Base-by-base conservation (phyloP, 495 filamentous ascomycete species). In the Viridothelium virens region DNA sequence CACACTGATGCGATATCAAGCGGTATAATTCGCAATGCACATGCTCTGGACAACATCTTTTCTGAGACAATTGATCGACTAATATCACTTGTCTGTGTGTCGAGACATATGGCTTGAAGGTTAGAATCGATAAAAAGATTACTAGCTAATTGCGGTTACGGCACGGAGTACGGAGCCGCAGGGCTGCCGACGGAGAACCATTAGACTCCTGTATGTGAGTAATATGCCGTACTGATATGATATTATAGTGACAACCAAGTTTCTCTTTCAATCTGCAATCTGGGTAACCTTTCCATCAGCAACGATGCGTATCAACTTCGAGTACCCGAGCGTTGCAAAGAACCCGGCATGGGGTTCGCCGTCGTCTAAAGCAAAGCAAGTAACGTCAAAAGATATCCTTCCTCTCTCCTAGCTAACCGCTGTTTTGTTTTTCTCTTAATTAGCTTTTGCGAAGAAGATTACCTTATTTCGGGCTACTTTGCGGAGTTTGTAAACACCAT, bases 381-480 rank as follows among this genome's bases (percentile, higher is more conserved):
- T 56, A 9, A 37, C 18, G 5, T 38, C 48, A 3, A 2, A 2
- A 33, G 53, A 31, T 11, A 59, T 56, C 39, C 16, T 11, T 14
- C 11, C 16, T 39, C 47, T n/a, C 14, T n/a, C n/a, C 11, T n/a
- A 5, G 44, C 31, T 56, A 41, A 68, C 25, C 34, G 25, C 25
- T 25, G 25, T 25, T 25, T 25, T 25, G 25, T 25, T 25, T 25
- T 25, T 25, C 25, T 25, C 25, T 25, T 25, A n/a, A 53, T 7
- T 34, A 69, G 68, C 47, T 70, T 70, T 46, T 70, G 69, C 38
- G 69, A 70, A 66, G 69, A 70, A 66, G 66, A 70, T 63, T 70
- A 66, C 63, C 47, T 70, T 44, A 46, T 70, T 31, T 61, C 66
- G 3, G 2, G 38, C 33, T 68, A 38, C 36, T 37, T 68, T 33